Evolutionary conservation across 495 filamentous ascomycete genomes (phyloP).

Genomic region (Aspergillus egyptiacus): DNA sequence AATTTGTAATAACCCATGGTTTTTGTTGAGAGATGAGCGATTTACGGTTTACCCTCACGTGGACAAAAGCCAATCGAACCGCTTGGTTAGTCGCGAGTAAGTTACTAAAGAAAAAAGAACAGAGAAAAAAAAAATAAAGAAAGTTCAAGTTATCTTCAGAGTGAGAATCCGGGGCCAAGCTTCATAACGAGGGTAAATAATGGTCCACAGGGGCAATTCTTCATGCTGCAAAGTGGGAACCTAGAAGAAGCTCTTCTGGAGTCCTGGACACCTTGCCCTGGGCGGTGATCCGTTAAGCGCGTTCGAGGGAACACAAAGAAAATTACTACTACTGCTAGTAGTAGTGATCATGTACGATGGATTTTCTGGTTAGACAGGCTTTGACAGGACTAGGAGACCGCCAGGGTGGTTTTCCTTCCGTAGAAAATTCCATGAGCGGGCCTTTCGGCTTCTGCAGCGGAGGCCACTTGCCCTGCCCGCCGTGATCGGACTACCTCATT

Average conservation of each 20-base stretch:
- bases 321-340: too few species aligned
- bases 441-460: slow-evolving; percentile 22
- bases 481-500: slow-evolving; percentile 28
- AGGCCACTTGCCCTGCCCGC: slow-evolving; percentile 21
- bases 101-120: too few species aligned
- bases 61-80: neutral
- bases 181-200: slow-evolving; percentile 12
- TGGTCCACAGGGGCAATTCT: slow-evolving; percentile 21
- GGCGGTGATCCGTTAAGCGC: slow-evolving; percentile 10
- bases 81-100: neutral
- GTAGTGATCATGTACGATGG: too few species aligned
- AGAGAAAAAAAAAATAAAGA: too few species aligned
- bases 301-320: slow-evolving; percentile 2
- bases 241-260: slow-evolving; percentile 3
- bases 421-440: slow-evolving; percentile 27
- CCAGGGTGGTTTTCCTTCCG: slow-evolving; percentile 12
- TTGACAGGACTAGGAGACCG: slow-evolving; percentile 9
- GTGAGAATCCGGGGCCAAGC: slow-evolving; percentile 19
- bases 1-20: neutral
- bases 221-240: slow-evolving; percentile 9
- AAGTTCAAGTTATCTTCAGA: too few species aligned
- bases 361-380: neutral
- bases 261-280: neutral
- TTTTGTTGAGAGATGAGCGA: neutral
- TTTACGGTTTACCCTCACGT: neutral